Conservation (phyloP, 2,329 filamentous ascomycete species). For the Cercospora sesami region DNA sequence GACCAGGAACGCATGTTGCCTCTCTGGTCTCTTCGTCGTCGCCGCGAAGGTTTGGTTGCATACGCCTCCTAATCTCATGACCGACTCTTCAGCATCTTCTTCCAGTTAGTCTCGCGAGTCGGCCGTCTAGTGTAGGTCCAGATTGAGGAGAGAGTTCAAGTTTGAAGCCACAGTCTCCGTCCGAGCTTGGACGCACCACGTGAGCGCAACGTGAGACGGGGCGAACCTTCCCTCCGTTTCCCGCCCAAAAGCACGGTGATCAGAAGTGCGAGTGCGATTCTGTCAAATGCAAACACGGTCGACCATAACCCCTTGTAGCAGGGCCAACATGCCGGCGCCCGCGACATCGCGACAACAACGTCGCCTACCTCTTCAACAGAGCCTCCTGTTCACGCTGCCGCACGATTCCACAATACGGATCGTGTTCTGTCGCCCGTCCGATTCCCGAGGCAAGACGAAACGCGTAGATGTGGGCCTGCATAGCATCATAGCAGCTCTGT, state of each 20-base stretch:
- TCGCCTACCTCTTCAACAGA: not conserved
- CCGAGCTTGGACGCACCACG: not conserved
- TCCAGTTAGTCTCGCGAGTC: not conserved
- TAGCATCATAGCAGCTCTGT: conserved; percentile 4
- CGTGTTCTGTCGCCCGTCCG: not conserved
- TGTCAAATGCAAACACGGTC: no score
- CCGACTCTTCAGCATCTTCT: no score
- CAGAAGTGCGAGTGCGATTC: no score
- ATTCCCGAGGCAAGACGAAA: not conserved
- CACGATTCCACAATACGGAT: not conserved
- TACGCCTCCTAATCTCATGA: no score
- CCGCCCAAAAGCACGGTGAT: no score
- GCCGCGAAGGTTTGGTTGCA: no score
- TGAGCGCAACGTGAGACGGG: not conserved
- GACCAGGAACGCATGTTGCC: no score
- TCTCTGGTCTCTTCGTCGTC: no score
- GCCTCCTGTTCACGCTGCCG: not conserved
- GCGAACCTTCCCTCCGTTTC: not conserved
- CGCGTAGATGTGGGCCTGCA: not conserved
- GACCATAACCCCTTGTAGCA: not conserved
- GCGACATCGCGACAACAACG: not conserved
- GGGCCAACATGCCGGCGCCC: not conserved
- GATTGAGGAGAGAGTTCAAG: not conserved
- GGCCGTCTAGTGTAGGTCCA: not conserved
- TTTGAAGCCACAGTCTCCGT: not conserved